phyloP scores from a whole-genome alignment of 208 protist genomes.

The Trypanosoma platydactyli region DNA sequence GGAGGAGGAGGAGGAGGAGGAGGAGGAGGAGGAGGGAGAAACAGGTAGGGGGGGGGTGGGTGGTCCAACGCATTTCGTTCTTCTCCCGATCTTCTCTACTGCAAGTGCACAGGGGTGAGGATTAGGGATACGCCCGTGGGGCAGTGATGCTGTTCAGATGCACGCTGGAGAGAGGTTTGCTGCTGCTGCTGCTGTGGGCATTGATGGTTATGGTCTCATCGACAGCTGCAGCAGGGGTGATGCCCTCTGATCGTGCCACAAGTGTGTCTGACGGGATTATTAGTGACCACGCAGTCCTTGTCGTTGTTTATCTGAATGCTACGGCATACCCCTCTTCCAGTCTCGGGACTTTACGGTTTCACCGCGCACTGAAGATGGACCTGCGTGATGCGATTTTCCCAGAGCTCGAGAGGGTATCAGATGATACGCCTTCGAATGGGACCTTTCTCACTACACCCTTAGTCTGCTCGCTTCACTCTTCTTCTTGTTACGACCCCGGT shows the following conservation, averaged over 20 bases:
- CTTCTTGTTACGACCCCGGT: neutral
- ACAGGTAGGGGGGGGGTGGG: neutral
- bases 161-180: neutral
- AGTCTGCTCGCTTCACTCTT: neutral
- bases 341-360: neutral
- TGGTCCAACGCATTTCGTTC: neutral
- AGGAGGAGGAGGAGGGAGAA: neutral
- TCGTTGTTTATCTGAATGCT: conserved; percentile 16
- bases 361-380: neutral
- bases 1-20: neutral
- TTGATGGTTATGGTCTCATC: neutral
- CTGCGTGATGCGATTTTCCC: conserved; percentile 2
- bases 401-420: neutral
- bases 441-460: neutral
- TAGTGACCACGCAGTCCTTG: neutral
- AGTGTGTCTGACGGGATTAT: neutral
- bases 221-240: neutral
- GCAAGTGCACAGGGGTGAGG: too few species aligned
- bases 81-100: too few species aligned
- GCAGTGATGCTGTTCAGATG: neutral
- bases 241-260: neutral
- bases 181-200: neutral
- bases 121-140: too few species aligned
- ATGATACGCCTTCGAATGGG: neutral
- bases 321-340: neutral